phyloP scores from a whole-genome alignment of 495 filamentous ascomycete genomes.

The Penicillium cosmopolitanum region DNA sequence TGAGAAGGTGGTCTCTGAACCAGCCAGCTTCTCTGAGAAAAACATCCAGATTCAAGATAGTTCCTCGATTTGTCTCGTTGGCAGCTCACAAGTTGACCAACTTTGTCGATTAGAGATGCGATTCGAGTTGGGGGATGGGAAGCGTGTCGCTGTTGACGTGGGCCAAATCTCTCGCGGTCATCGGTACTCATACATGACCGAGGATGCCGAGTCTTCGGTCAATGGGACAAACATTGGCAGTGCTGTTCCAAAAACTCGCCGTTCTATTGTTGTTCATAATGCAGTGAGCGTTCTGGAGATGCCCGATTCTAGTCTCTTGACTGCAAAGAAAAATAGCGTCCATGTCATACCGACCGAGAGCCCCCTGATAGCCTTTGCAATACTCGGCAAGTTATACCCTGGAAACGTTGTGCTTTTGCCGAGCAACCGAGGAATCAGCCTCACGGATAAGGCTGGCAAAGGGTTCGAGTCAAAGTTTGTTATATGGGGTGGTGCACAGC shows the following conservation, averaged over 20 bases:
- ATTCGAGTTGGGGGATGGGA: constrained; percentile 19
- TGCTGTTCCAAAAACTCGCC: not conserved
- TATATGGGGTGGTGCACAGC: constrained; percentile 25
- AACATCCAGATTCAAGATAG: not conserved
- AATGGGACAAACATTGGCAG: not conserved
- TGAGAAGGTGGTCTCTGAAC: not conserved
- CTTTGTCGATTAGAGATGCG: constrained; percentile 20
- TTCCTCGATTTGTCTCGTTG: not conserved
- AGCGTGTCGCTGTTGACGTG: constrained; percentile 27
- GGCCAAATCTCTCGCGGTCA: constrained; percentile 38
- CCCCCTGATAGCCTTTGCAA: constrained; percentile 26
- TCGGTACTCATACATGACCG: constrained; percentile 31
- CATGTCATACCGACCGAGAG: constrained; percentile 30
- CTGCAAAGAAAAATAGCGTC: constrained; percentile 18
- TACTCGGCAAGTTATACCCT: constrained; percentile 37
- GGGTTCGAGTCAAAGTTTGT: constrained; percentile 33
- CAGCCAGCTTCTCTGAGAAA: not conserved
- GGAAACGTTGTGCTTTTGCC: constrained; percentile 34
- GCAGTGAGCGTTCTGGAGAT: constrained; percentile 16
- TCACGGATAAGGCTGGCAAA: constrained; percentile 25
- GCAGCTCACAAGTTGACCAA: not conserved
- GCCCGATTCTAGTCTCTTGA: constrained; percentile 18
- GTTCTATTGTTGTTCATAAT: constrained; percentile 7
- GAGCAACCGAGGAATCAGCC: constrained; percentile 10
- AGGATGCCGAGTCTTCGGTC: not conserved